phyloP scores from a whole-genome alignment of 2,329 filamentous ascomycete genomes.

The Amauroascus niger region DNA sequence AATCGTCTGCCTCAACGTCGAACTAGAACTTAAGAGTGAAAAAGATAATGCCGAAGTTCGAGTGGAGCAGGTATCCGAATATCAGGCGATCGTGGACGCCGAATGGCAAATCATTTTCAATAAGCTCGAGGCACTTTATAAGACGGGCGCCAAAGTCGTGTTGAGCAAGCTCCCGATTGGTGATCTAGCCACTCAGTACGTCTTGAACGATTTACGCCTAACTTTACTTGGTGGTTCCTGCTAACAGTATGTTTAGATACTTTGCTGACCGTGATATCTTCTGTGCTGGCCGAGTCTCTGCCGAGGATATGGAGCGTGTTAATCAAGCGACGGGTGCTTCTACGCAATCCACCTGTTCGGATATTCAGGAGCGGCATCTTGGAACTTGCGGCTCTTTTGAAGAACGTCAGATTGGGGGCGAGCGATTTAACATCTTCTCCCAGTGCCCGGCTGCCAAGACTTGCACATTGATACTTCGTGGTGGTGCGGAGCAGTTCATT shows the following conservation, averaged over 20 bases:
- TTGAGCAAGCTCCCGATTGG: conserved; percentile 95
- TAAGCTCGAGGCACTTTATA: conserved; percentile 90
- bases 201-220: conserved; percentile 8
- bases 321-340: conserved; percentile 89
- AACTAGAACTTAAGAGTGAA: conserved; percentile 95
- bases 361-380: conserved; percentile 80
- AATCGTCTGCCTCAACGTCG: conserved; percentile 95
- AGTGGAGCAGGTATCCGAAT: conserved; percentile 96
- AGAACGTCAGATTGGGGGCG: conserved; percentile 91
- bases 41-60: conserved; percentile 99
- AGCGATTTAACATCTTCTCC: conserved; percentile 98
- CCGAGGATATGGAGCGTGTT: conserved; percentile 91
- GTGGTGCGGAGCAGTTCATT: conserved; percentile 97
- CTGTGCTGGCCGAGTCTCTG: conserved; percentile 85
- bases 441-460: conserved; percentile 93
- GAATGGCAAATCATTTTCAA: conserved; percentile 99
- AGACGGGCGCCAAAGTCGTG: conserved; percentile 93
- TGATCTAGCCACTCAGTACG: conserved; percentile 82
- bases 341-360: conserved; percentile 90
- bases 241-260: conserved; percentile 41
- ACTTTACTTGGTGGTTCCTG: background rate
- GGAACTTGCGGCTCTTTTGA: conserved; percentile 86
- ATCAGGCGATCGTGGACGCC: conserved; percentile 97
- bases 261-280: conserved; percentile 98
- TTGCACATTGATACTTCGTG: conserved; percentile 88